A percentile compares a stretch with the other conserved stretches of the same genome.
phyloP scores from a whole-genome alignment of 495 filamentous ascomycete species.

The Penicillium mononematosum region DNA sequence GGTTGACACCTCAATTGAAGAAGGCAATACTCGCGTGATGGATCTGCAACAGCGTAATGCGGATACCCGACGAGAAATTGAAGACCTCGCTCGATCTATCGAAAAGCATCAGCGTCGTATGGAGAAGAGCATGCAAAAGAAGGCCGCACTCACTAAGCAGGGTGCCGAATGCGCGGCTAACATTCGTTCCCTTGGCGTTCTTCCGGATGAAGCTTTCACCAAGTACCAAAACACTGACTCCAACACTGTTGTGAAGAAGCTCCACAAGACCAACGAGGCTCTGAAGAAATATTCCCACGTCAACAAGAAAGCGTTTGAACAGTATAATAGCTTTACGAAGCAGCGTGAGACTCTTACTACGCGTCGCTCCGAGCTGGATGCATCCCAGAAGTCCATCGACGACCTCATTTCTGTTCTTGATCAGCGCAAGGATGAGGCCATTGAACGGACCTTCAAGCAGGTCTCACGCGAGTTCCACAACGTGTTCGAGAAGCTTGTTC shows the following conservation, averaged over 20 bases:
- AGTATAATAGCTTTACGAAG: slow-evolving; percentile 94
- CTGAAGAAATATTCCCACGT: slow-evolving; percentile 96
- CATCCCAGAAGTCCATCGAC: slow-evolving; percentile 77
- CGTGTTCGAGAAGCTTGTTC: slow-evolving; percentile 93
- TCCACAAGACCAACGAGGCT: slow-evolving; percentile 89
- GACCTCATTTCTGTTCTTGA: slow-evolving; percentile 87
- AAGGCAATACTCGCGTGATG: slow-evolving; percentile 55
- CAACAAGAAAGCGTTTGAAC: slow-evolving; percentile 99
- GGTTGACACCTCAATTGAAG: slow-evolving; percentile 70
- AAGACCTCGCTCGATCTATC: slow-evolving; percentile 76
- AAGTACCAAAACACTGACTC: slow-evolving; percentile 80
- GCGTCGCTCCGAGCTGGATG: slow-evolving; percentile 80
- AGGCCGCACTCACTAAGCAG: slow-evolving; percentile 70
- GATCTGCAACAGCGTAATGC: slow-evolving; percentile 62
- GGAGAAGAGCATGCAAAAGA: slow-evolving; percentile 88
- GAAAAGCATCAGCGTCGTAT: slow-evolving; percentile 86
- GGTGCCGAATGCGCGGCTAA: slow-evolving; percentile 77
- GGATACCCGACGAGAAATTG: slow-evolving; percentile 64
- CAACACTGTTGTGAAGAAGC: slow-evolving; percentile 75
- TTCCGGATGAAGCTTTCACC: slow-evolving; percentile 91
- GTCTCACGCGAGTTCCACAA: slow-evolving; percentile 87
- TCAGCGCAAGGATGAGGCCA: slow-evolving; percentile 87
- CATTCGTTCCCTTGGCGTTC: slow-evolving; percentile 87
- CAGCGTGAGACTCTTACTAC: slow-evolving; percentile 81
- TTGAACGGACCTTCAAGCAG: slow-evolving; percentile 97